phyloP scores from a whole-genome alignment of 768 basidiomycete genomes.

The Lepiota venenata region DNA sequence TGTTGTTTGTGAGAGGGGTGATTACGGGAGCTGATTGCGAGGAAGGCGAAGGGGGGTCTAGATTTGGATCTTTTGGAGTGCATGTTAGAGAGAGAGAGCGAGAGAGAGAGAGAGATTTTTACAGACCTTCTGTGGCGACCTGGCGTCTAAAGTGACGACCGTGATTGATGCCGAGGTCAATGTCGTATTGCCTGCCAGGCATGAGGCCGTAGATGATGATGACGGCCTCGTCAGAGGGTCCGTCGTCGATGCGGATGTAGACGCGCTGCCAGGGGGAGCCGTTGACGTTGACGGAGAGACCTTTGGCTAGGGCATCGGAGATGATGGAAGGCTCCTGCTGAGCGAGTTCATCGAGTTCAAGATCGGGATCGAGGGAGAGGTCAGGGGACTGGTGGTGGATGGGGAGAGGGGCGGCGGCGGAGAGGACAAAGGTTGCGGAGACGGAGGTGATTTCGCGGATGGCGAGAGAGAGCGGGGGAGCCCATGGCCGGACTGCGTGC shows the following conservation, averaged over 20 bases:
- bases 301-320: constrained; percentile 66
- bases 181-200: constrained; percentile 88
- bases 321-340: constrained; percentile 39
- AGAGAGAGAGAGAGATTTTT: no score
- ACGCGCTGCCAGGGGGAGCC: constrained; percentile 76
- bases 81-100: no score
- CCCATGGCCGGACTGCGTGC: constrained; percentile 77
- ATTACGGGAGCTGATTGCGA: constrained; percentile 12
- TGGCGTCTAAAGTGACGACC: constrained; percentile 44
- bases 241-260: constrained; percentile 76
- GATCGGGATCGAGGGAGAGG: constrained; percentile 6
- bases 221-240: constrained; percentile 81
- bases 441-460: constrained; percentile 85
- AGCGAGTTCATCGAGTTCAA: constrained; percentile 9
- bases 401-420: constrained; percentile 33
- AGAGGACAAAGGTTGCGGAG: constrained; percentile 76
- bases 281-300: constrained; percentile 79
- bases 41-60: constrained; percentile 29
- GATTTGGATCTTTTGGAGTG: constrained; percentile 22
- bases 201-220: constrained; percentile 89
- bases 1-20: constrained; percentile 2
- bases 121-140: constrained; percentile 64
- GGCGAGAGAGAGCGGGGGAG: constrained; percentile 62
- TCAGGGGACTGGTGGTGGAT: not conserved
- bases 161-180: constrained; percentile 75